Percentiles rank a stretch among this genome's conserved stretches.
Conservation (phyloP, 208 protist species). For the Crithidia fasciculata region DNA sequence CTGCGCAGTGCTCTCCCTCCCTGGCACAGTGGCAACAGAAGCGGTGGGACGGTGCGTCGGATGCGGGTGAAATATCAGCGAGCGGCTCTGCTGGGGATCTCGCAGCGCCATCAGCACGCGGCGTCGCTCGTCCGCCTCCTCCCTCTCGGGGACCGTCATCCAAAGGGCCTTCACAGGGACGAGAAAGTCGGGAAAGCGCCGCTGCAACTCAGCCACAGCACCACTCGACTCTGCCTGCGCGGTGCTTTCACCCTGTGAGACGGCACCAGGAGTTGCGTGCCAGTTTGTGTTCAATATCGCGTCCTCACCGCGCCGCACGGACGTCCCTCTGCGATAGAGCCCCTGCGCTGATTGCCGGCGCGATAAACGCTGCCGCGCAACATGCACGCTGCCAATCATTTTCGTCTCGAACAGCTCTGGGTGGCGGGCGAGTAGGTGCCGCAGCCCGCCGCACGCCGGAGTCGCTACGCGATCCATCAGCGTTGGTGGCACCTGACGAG, state of each 20-base stretch:
- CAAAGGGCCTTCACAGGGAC: constrained; percentile 59
- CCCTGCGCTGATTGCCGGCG: background rate
- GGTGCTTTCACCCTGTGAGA: background rate
- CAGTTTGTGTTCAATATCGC: background rate
- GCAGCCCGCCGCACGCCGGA: constrained; percentile 19
- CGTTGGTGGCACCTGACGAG: constrained; percentile 43
- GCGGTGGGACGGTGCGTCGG: constrained; percentile 18
- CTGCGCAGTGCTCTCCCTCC: background rate
- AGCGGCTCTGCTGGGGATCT: background rate
- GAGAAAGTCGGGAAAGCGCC: constrained; percentile 63
- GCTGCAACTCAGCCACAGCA: constrained; percentile 22
- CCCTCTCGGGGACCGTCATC: constrained; percentile 19
- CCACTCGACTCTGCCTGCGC: background rate
- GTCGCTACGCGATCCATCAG: constrained; percentile 53
- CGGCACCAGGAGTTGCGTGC: background rate
- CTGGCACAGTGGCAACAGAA: background rate
- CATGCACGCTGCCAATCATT: constrained; percentile 24
- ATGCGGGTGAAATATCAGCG: constrained; percentile 19
- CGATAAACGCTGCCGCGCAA: constrained; percentile 5
- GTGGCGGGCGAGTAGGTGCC: constrained; percentile 19
- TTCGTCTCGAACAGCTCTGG: constrained; percentile 31
- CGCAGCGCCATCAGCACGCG: constrained; percentile 20
- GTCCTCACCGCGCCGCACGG: background rate
- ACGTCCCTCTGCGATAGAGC: background rate
- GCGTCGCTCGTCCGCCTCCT: constrained; percentile 5